Conservation (phyloP, 352 stramenopile species). For the Globisporangium mamillatum region DNA sequence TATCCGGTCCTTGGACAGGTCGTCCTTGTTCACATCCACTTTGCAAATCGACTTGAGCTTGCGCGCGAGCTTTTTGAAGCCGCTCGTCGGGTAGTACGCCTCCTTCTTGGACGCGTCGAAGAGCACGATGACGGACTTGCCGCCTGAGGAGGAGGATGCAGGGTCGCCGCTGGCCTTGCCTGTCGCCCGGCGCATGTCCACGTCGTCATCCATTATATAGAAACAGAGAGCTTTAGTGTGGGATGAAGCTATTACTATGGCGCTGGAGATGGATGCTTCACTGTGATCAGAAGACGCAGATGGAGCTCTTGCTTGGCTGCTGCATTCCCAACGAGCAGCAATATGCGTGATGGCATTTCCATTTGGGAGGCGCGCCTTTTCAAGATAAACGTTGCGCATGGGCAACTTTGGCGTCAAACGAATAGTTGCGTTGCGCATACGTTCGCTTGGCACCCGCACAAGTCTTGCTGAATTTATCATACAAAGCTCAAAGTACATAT, state of each 20-base stretch:
- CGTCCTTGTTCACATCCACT: constrained; percentile 94
- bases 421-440: too few relatives aligned
- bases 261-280: neutral
- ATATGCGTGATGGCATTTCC: neutral
- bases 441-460: too few relatives aligned
- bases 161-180: constrained; percentile 1
- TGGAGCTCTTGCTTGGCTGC: neutral
- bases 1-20: constrained; percentile 87
- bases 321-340: neutral
- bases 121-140: constrained; percentile 41
- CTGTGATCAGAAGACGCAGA: neutral
- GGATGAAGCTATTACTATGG: neutral
- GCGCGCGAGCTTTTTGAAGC: constrained; percentile 93
- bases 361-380: constrained; percentile 7
- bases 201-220: constrained; percentile 17
- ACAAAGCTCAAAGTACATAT: too few relatives aligned
- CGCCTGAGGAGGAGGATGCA: neutral
- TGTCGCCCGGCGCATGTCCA: neutral
- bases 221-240: neutral
- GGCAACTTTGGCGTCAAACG: too few relatives aligned
- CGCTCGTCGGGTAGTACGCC: constrained; percentile 85
- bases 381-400: neutral
- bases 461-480: too few relatives aligned
- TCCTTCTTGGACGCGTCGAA: constrained; percentile 95
- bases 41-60: constrained; percentile 89